Evolutionary conservation across 306 rosid species (phyloP).

Genomic region (Potentilla sterilis): DNA sequence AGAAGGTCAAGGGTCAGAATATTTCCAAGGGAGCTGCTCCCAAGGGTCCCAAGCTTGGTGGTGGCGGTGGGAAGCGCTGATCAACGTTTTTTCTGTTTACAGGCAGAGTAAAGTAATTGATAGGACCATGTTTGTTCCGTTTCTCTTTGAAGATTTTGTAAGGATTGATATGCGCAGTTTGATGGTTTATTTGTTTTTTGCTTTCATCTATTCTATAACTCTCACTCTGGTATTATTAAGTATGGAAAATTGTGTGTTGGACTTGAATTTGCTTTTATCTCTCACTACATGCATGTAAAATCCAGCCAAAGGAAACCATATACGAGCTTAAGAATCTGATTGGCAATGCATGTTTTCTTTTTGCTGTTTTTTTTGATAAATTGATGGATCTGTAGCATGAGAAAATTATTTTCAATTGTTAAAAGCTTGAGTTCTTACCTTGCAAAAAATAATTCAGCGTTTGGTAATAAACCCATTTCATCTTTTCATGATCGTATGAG

Average conservation of each 20-base stretch:
- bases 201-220: constrained; percentile 17
- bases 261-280: not conserved
- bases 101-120: constrained; percentile 18
- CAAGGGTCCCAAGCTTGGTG: constrained; percentile 87
- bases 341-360: not conserved
- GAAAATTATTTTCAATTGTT: not conserved
- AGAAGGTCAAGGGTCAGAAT: constrained; percentile 40
- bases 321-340: not conserved
- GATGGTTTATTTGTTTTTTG: constrained; percentile 10
- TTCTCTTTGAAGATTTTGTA: constrained; percentile 23
- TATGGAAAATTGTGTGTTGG: not conserved
- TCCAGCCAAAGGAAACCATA: not conserved
- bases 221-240: constrained; percentile 18
- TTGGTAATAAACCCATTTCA: too few species aligned
- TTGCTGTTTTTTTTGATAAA: too few species aligned
- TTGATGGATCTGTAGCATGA: not conserved
- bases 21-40: constrained; percentile 54
- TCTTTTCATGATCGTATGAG: too few species aligned
- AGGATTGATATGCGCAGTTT: constrained; percentile 22
- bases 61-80: constrained; percentile 89
- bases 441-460: too few species aligned
- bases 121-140: constrained; percentile 23
- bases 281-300: not conserved
- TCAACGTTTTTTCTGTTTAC: constrained; percentile 15
- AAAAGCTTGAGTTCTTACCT: too few species aligned